These are phyloP conservation scores for Chionographis japonica DNA, from an alignment of 106 monocot species.

Conservation along the genomic window DNA sequence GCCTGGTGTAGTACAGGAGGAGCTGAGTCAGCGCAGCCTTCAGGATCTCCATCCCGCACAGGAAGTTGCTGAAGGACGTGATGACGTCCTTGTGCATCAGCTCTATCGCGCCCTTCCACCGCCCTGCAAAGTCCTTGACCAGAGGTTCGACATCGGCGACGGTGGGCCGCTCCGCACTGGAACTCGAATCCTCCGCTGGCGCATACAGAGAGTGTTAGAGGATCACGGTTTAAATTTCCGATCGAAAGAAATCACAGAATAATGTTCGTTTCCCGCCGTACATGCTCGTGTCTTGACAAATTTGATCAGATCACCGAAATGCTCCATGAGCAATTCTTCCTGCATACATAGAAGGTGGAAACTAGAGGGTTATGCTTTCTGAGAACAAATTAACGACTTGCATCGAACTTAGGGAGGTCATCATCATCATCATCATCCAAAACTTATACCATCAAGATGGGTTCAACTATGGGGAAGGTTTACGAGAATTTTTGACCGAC, in stretches of 20 bases:
- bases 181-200: slow-evolving; percentile 64
- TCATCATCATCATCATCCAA: too few species aligned
- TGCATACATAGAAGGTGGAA: slow-evolving; percentile 23
- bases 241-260: not conserved
- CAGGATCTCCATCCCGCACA: slow-evolving; percentile 96
- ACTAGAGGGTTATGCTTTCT: too few species aligned
- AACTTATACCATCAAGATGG: too few species aligned
- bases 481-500: too few species aligned
- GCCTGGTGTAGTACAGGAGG: slow-evolving; percentile 81
- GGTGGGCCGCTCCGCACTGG: slow-evolving; percentile 43
- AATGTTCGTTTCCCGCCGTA: slow-evolving; percentile 26
- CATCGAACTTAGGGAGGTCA: too few species aligned
- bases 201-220: not conserved
- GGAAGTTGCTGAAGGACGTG: slow-evolving; percentile 95
- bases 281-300: slow-evolving; percentile 84
- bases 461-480: too few species aligned
- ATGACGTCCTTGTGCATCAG: slow-evolving; percentile 98
- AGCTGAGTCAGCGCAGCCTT: slow-evolving; percentile 88
- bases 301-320: slow-evolving; percentile 81
- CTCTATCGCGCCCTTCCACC: slow-evolving; percentile 91
- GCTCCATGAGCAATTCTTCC: slow-evolving; percentile 94
- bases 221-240: not conserved
- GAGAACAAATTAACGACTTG: too few species aligned
- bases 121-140: slow-evolving; percentile 78
- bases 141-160: slow-evolving; percentile 61